Evolutionary conservation across 257 asterid species (phyloP), one percentile per base, ranked within the genome.

Genomic region (Jaltomata sinuosa): DNA sequence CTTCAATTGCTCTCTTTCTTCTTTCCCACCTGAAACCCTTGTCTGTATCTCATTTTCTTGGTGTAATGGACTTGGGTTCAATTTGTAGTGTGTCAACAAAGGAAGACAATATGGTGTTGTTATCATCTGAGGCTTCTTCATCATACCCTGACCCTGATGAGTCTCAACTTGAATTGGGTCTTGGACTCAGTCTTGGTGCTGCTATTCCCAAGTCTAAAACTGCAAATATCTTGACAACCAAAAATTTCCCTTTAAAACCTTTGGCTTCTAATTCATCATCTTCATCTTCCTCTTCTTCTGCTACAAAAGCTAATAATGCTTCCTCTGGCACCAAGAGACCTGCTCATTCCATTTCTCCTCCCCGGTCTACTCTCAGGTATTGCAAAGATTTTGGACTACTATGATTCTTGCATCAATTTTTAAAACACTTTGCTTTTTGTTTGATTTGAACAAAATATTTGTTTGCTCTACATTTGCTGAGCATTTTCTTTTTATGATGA

Each of bases 331-430:
- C 90, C 8, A 94, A 95, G 87, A 89, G 98, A 85, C 86, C 89
- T 61, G 99, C 97, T 34, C 95, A 93, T 38, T 91, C 98, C n/a
- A 84, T 90, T 82, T 94, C 99, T 2, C 98, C 98, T 77, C 94
- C 97, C 4, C 96, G 94, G 82, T 88, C 96, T 67, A 90, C 88
- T 53, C 85, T 92, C 83, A 91, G 95, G 97, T 38, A 38, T 42
- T 74, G 71, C 16, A 29, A 32, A 32, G 36, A 32, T 1, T 19
- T 69, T 27, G 19, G 45, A 34, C 53, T 71, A 12, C 0, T 52
- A 18, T 49, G 81, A 29, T 49, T 76, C 31, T 76, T 52, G 47
- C 22, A 16, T 80, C 54, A 11, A 6, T 52, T 64, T 25, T 2
- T 52, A 5, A 47, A 12, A 16, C 3, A 52, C 3, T 15, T 52